Conservation (phyloP, 2,329 filamentous ascomycete genomes). For the Sarocladium oryzae region DNA sequence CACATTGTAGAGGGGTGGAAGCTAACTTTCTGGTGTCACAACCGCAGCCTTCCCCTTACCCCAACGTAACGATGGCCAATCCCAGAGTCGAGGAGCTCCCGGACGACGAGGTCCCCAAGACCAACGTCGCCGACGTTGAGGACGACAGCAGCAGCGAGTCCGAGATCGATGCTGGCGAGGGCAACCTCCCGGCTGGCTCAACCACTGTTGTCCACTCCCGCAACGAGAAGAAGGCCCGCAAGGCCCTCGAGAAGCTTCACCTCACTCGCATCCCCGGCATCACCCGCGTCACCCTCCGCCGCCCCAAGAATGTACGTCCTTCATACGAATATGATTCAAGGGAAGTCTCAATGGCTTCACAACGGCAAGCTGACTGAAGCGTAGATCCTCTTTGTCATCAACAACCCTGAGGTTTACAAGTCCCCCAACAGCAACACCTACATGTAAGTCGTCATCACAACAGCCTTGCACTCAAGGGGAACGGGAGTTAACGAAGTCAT, state of each 20-base stretch:
- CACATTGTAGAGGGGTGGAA: conserved; percentile 3
- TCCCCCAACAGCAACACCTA: conserved; percentile 99
- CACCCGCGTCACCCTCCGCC: conserved; percentile 93
- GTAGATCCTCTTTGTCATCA: conserved; percentile 99
- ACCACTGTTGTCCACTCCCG: conserved; percentile 91
- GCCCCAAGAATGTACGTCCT: conserved; percentile 93
- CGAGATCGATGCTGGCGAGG: conserved; percentile 74
- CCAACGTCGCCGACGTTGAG: conserved; percentile 67
- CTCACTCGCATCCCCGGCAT: conserved; percentile 95
- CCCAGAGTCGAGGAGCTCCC: conserved; percentile 96
- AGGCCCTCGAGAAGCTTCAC: conserved; percentile 97
- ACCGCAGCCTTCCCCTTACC: conserved; percentile 7
- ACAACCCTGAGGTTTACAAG: conserved; percentile 99
- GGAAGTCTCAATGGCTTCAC: neutral
- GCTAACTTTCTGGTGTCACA: conserved; percentile 1
- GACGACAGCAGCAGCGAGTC: conserved; percentile 64
- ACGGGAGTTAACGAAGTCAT: conserved; percentile 11
- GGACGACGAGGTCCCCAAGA: conserved; percentile 83
- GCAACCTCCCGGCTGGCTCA: conserved; percentile 72
- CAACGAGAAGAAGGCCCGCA: conserved; percentile 99
- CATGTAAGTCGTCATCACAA: conserved; percentile 66
- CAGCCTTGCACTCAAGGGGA: neutral
- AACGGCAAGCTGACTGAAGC: neutral
- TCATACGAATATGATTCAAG: neutral
- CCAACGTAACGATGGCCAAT: conserved; percentile 74